Percentiles rank a stretch among this genome's conserved stretches.
Conservation (phyloP, 805 yeast genomes). For the Myxozyma geophila region DNA sequence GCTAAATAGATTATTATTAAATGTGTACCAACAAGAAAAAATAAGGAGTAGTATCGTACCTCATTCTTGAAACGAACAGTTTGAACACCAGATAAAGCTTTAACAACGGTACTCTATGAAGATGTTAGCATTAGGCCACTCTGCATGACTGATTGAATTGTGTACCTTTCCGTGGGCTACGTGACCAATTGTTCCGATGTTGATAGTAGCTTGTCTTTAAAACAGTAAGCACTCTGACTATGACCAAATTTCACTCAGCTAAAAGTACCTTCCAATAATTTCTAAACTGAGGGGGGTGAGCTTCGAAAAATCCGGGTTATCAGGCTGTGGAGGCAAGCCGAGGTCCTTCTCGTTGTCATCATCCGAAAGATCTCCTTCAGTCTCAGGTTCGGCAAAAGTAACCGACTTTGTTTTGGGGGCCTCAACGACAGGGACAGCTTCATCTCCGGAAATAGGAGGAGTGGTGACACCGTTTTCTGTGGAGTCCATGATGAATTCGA, state of each 20-base stretch:
- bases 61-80: constrained; percentile 99
- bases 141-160: not conserved
- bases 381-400: constrained; percentile 71
- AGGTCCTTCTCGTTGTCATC: constrained; percentile 92
- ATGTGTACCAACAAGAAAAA: not conserved
- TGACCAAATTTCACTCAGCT: not conserved
- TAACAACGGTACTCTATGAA: constrained; percentile 72
- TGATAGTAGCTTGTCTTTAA: constrained; percentile 94
- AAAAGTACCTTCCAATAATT: constrained; percentile 64
- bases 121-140: not conserved
- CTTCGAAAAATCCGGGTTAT: constrained; percentile 76
- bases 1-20: constrained; percentile 34
- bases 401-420: constrained; percentile 66
- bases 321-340: constrained; percentile 96
- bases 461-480: constrained; percentile 33
- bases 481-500: constrained; percentile 14
- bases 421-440: constrained; percentile 15
- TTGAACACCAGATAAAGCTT: constrained; percentile 97
- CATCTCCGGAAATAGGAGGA: constrained; percentile 34
- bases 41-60: constrained; percentile 30
- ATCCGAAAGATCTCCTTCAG: constrained; percentile 66
- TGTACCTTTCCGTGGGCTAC: constrained; percentile 84
- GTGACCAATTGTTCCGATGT: constrained; percentile 96
- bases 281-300: constrained; percentile 92
- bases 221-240: not conserved